phyloP scores from a whole-genome alignment of 148 eudicot genomes.

The Camellia lanceoleosa region DNA sequence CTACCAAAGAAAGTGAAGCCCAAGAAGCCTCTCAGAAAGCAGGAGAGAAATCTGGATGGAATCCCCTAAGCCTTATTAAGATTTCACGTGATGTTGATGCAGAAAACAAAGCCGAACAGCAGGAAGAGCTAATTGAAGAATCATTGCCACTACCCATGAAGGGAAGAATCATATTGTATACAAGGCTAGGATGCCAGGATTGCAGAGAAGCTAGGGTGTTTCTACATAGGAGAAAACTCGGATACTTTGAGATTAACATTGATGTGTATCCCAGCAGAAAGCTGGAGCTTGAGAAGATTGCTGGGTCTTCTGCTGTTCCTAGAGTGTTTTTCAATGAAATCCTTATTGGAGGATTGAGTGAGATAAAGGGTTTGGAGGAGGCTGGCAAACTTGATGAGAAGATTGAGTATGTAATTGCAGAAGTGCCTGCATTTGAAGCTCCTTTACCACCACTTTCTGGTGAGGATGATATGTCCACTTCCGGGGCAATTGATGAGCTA shows the following conservation, averaged over 20 bases:
- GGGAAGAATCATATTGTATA: slow-evolving; percentile 45
- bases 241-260: slow-evolving; percentile 47
- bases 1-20: slow-evolving; percentile 20
- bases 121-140: slow-evolving; percentile 21
- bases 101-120: slow-evolving; percentile 26
- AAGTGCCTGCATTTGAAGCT: slow-evolving; percentile 44
- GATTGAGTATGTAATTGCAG: slow-evolving; percentile 40
- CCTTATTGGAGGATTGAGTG: slow-evolving; percentile 37
- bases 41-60: slow-evolving; percentile 33
- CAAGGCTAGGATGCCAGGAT: slow-evolving; percentile 38
- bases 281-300: slow-evolving; percentile 39
- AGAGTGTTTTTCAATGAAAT: slow-evolving; percentile 50
- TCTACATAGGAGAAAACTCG: slow-evolving; percentile 37
- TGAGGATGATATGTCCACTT: slow-evolving; percentile 46
- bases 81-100: slow-evolving; percentile 32
- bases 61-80: slow-evolving; percentile 34
- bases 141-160: slow-evolving; percentile 30
- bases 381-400: slow-evolving; percentile 43
- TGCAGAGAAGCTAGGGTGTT: slow-evolving; percentile 42
- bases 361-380: slow-evolving; percentile 37
- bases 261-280: slow-evolving; percentile 46
- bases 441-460: slow-evolving; percentile 53
- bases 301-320: slow-evolving; percentile 49
- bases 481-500: slow-evolving; percentile 44
- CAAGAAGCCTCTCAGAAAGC: slow-evolving; percentile 24